Evolutionary conservation across 2,329 filamentous ascomycete species (phyloP), one percentile per base, ranked within the genome.

Genomic region (Ascocoryne sarcoides): DNA sequence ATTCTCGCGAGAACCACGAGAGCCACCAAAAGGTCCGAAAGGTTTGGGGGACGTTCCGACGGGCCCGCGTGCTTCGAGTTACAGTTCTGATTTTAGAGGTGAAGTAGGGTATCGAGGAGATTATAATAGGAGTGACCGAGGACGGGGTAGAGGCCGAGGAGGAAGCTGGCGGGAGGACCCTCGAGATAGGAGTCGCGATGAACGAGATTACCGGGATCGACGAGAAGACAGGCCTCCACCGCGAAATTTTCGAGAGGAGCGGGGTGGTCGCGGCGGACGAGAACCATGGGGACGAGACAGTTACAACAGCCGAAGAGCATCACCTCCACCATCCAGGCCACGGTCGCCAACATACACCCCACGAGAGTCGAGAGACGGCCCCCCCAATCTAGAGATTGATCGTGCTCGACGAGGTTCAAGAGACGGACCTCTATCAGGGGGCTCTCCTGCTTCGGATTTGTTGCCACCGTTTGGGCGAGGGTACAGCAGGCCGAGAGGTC

Each of bases 11-110:
- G 37, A 40, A 15, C 69, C 72, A 10, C 73, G 82, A 49, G 85
- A 93, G 48, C 81, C 84, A 2, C 88, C 88, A 3, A 75, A 87
- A 41, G 88, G 84, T 0, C 87, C 88, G 9, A 87, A 89, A 61
- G 85, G 84, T 3, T 66, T 88, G 42, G 49, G 83, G 44, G 84
- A 58, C 42, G 47, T 90, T 45, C 65, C 75, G 20, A 75, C 72
- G 48, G 79, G 78, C 20, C 81, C 79, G 10, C 73, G 84, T 42
- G 81, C 81, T 32, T 71, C 76, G 17, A 83, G 86, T 38, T 81
- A 79, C 51, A 69, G 76, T 47, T 69, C 68, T 42, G 56, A 58
- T 35, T 52, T 52, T 75, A 69, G 53, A 23, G 29, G 37, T 19
- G 39, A 40, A 28, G 5, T 10, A 78, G 69, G 45, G 10, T 81